Conservation (phyloP, 257 asterid species). For the Osmanthus fragrans region DNA sequence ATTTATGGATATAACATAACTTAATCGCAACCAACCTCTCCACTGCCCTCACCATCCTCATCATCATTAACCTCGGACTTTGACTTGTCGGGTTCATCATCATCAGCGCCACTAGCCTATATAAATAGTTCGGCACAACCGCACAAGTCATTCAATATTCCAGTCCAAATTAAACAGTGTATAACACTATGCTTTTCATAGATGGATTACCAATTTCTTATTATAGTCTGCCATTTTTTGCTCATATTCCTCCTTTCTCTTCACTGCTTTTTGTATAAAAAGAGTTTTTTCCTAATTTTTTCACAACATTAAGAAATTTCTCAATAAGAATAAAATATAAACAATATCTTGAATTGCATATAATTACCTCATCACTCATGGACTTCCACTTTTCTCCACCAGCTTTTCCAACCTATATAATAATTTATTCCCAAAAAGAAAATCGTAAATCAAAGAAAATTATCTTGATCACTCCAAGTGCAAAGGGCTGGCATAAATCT, state of each 20-base stretch:
- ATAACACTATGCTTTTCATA: not conserved
- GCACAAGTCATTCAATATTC: not conserved
- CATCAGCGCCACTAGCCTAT: constrained; percentile 49
- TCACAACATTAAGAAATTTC: not conserved
- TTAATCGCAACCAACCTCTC: constrained; percentile 42
- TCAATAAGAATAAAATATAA: not conserved
- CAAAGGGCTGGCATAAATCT: not conserved
- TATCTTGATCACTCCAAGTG: not conserved
- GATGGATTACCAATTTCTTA: constrained; percentile 49
- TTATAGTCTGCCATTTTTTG: constrained; percentile 57
- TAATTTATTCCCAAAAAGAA: not conserved
- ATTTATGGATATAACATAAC: no score
- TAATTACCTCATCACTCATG: constrained; percentile 47
- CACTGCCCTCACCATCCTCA: constrained; percentile 55
- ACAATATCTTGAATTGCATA: not conserved
- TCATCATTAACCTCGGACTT: constrained; percentile 70
- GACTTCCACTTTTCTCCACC: constrained; percentile 69
- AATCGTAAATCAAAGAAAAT: not conserved
- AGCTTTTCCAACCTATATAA: constrained; percentile 67
- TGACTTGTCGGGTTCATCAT: constrained; percentile 69
- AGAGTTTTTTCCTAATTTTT: constrained; percentile 54
- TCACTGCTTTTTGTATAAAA: constrained; percentile 44
- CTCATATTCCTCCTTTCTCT: constrained; percentile 61
- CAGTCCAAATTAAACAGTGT: not conserved
- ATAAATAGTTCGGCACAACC: not conserved